Evolutionary conservation across 768 basidiomycete genomes (phyloP), one percentile per base, ranked within the genome.

Genomic region (Mrakia blollopis): DNA sequence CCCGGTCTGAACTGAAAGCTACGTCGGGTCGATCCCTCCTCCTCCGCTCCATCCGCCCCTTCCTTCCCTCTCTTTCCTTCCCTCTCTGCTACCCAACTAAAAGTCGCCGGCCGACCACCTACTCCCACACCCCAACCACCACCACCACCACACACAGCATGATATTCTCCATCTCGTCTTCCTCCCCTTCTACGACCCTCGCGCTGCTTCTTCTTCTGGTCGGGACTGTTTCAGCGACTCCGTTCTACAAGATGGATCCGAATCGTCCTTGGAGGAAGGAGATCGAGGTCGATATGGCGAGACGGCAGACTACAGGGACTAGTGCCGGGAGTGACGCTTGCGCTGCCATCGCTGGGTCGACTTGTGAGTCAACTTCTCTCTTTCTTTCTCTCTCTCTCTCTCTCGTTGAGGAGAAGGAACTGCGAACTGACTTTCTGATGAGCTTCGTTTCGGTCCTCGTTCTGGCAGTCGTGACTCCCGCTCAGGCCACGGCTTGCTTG

Each of bases 401-500:
- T 65, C 25, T 30, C 28, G 39, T 0, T 37, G 3, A 23, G 11
- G 3, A 25, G 21, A n/a, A 35, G 65, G 65, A 39, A n/a, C 39
- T 25, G 35, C 35, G 25, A 68, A 39, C 65, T 68, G 65, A 68
- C 37, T 25, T 23, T 41, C 7, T 9, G 6, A 5, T 41, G 39
- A 41, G n/a, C n/a, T n/a, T 14, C 14, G 44, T 21, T 67, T 23
- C 37, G 30, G 63, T 14, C 9, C 14, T 18, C 6, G 41, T 25
- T 39, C 3, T 13, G n/a, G 10, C 65, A 68, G 65, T 39, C 39
- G 65, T 68, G 39, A 25, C 65, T 16, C 88, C 89, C 18, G 84
- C 86, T 2, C 87, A 88, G 77, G 88, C 86, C 25, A 83, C 89
- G 54, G 87, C 89, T 0, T 90, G 89, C 80, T 82, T 87, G 80